Conservation (phyloP, 2,329 filamentous ascomycete genomes). For the Aschersonia sp. region DNA sequence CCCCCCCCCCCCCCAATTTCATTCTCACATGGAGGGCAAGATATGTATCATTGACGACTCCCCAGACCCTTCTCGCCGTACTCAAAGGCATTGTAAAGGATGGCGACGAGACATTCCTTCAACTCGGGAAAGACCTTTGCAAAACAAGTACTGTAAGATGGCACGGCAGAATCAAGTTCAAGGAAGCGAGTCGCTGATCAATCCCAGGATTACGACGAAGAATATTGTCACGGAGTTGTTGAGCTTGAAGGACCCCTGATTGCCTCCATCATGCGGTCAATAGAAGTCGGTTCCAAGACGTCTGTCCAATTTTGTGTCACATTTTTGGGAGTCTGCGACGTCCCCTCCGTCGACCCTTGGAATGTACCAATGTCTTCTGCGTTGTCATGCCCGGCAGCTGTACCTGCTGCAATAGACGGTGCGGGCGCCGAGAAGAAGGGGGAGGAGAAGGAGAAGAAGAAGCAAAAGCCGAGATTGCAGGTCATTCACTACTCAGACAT, state of each 20-base stretch:
- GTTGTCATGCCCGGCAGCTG: constrained; percentile 13
- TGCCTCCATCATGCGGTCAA: constrained; percentile 28
- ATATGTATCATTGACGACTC: background rate
- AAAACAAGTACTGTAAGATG: constrained; percentile 10
- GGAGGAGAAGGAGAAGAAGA: too few relatives aligned
- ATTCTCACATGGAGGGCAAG: background rate
- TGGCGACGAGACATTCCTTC: constrained; percentile 24
- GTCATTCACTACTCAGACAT: constrained; percentile 46
- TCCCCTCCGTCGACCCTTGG: constrained; percentile 27
- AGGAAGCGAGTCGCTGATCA: background rate
- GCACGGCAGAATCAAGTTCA: background rate
- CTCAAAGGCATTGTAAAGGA: constrained; percentile 26
- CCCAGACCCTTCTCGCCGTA: constrained; percentile 6
- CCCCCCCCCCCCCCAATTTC: background rate
- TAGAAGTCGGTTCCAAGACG: constrained; percentile 31
- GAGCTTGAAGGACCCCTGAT: constrained; percentile 35
- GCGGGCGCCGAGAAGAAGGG: too few relatives aligned
- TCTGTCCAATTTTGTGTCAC: constrained; percentile 36
- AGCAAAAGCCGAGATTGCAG: constrained; percentile 22
- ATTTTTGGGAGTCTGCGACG: constrained; percentile 34
- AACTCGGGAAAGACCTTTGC: constrained; percentile 13
- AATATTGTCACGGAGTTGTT: constrained; percentile 38
- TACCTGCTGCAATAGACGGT: too few relatives aligned
- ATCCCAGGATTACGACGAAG: constrained; percentile 29
- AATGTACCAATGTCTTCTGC: constrained; percentile 26